Base-by-base conservation (phyloP, 306 rosid species). In the Quercus wislizeni region DNA sequence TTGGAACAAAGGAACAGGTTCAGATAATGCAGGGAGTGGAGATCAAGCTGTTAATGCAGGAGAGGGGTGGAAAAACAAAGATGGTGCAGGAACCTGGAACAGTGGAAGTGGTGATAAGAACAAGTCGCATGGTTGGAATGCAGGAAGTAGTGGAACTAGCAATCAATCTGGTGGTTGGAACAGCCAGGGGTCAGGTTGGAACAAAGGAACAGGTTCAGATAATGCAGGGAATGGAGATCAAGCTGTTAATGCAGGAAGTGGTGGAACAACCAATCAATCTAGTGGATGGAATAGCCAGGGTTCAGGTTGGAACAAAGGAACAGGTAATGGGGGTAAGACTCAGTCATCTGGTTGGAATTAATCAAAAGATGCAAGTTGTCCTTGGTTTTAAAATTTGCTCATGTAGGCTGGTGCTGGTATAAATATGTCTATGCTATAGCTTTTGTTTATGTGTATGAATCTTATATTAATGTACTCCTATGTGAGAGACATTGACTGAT, bases 31-130 rank as follows among this genome's bases (percentile, higher is more conserved):
- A 8, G 55, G 25, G 74, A 80, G 73, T 23, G 79, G 73, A 55
- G 80, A 59, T n/a, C 52, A 30, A 51, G 76, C 23, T 13, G 52
- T 10, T 23, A 55, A 49, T 8, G 46, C 46, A 1, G 83, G 65
- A 55, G 92, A 76, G 58, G 89, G 87, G 2, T 84, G 92, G 89
- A 85, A 77, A 74, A 88, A 69, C 52, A 52, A 79, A 35, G 79
- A 20, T 62, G 79, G 86, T 74, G 84, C 82, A 49, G 87, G 86
- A 70, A 25, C 81, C 46, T 87, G 89, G 95, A 63, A 65, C 70
- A 82, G 61, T 62, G 87, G 77, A 58, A 76, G 73, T 79, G 81
- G 72, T 74, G 82, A 77, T 21, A 83, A 74, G 77, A 87, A 84
- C 65, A 76, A 82, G 49, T 35, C 58, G 71, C 81, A 80, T 30